A percentile compares a stretch with the other conserved stretches of the same genome.
Evolutionary conservation across 208 protist genomes (phyloP).

Genomic region (Trypanosoma vivax): DNA sequence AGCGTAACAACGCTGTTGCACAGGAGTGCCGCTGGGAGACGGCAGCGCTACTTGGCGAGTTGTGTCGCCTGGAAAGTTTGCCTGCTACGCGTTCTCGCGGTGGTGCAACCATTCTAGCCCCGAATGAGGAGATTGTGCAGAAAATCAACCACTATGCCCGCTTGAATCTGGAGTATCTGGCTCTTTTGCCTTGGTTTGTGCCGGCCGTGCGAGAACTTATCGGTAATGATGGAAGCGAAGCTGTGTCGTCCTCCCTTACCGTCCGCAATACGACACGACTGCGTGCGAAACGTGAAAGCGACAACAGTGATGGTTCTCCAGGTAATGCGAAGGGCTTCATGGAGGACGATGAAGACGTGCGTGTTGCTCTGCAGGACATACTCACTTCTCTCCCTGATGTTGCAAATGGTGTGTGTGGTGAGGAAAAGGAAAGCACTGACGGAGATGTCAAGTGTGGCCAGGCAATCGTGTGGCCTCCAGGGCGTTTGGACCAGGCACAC

Average conservation of each 20-base stretch:
- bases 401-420: neutral
- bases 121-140: conserved; percentile 27
- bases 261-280: neutral
- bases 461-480: conserved; percentile 31
- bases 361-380: conserved; percentile 65
- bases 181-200: conserved; percentile 67
- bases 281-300: neutral
- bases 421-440: neutral
- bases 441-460: neutral
- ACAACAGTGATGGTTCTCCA: neutral
- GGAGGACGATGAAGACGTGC: conserved; percentile 62
- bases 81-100: conserved; percentile 19
- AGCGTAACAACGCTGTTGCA: conserved; percentile 58
- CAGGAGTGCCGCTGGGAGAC: conserved; percentile 78
- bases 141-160: conserved; percentile 62
- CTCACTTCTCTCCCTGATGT: conserved; percentile 47
- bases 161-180: conserved; percentile 65
- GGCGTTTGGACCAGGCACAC: conserved; percentile 42
- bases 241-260: conserved; percentile 9
- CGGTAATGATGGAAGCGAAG: conserved; percentile 8
- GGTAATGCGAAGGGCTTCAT: neutral
- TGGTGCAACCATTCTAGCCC: neutral
- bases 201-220: conserved; percentile 43
- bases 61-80: conserved; percentile 62
- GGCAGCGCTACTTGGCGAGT: conserved; percentile 68